Evolutionary conservation across 2,329 filamentous ascomycete genomes (phyloP), one percentile per base, ranked within the genome.

Genomic region (Chrysosporium queenslandicum): DNA sequence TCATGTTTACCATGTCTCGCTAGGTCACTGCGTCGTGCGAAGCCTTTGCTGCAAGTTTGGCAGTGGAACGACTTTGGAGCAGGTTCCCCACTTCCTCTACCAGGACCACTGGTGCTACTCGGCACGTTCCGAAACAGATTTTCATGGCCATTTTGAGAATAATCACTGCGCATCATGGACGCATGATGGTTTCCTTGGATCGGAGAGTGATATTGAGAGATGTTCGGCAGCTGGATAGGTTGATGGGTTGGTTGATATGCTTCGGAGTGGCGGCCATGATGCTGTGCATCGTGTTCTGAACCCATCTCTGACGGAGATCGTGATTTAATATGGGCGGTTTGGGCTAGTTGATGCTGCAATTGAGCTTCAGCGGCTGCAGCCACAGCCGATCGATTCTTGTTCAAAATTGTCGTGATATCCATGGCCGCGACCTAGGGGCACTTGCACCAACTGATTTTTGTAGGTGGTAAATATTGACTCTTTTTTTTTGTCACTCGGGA

Each of bases 1-100:
- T 32, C 9, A 30, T 37, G 71, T 85, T 68, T 80, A 96, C 91
- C 91, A 71, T 98, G 92, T 63, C 92, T 81, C 58, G 90, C 88
- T 48, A 97, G 80, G 72, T 98, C 92, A 70, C 91, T 97, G 59
- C 92, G 80, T 63, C 92, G 78, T 49, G 92, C 92, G 67, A 98
- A 98, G 21, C 85, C 86, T 71, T 97, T 97, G 53, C 79, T 79
- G 68, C 92, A 98, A 2, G 86, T 91, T 58, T 82, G 86, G 72
- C 92, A 98, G 20, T 88, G 84, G 64, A 92, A 96, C 1, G 87
- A 83, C 71, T 96, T 86, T 9, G 79, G 77, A 27, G 78, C 74
- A 30, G 60, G 76, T 65, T 55, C 36, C 48, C 40, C 50, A 23
- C 21, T 46, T 41, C 32, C 34, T 47, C 34, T 52, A 23, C 34